A percentile compares a stretch with the other conserved stretches of the same genome.
phyloP scores from a whole-genome alignment of 2,329 filamentous ascomycete species.

The Penicillium decumbens region DNA sequence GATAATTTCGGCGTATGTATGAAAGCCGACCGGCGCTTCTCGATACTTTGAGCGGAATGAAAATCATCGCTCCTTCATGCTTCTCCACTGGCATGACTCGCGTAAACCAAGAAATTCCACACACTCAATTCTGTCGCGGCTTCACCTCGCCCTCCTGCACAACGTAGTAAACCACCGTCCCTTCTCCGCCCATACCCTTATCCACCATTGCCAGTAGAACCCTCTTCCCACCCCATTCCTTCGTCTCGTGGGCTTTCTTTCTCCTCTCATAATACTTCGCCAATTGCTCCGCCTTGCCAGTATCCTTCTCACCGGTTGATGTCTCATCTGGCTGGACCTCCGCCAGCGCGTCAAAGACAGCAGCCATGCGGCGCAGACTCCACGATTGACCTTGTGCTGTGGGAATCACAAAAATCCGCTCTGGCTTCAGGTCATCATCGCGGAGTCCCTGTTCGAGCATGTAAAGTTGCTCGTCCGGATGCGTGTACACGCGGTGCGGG shows the following conservation, averaged over 20 bases:
- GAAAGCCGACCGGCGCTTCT: slow-evolving; percentile 6
- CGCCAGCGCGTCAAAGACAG: slow-evolving; percentile 54
- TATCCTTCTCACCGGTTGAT: slow-evolving; percentile 9
- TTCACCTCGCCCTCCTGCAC: slow-evolving; percentile 62
- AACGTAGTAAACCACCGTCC: slow-evolving; percentile 62
- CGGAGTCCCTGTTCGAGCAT: slow-evolving; percentile 50
- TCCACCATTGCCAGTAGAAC: slow-evolving; percentile 56
- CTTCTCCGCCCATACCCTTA: slow-evolving; percentile 49
- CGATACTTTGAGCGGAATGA: slow-evolving; percentile 17
- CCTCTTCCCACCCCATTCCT: slow-evolving; percentile 50
- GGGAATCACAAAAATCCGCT: slow-evolving; percentile 58
- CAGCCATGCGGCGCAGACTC: slow-evolving; percentile 53
- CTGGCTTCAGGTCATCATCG: slow-evolving; percentile 45
- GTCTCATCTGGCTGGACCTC: slow-evolving; percentile 10
- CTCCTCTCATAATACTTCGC: slow-evolving; percentile 31
- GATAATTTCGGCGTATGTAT: slow-evolving; percentile 12
- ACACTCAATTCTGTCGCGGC: slow-evolving; percentile 55
- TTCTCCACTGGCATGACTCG: not conserved
- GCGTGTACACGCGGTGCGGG: slow-evolving; percentile 56
- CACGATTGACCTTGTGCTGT: slow-evolving; percentile 57
- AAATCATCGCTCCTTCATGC: not conserved
- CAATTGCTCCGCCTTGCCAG: slow-evolving; percentile 27
- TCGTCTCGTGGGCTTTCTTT: slow-evolving; percentile 21
- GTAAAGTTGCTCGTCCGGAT: slow-evolving; percentile 61
- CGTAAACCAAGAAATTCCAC: not conserved